Evolutionary conservation across 345 rosid species (phyloP), one percentile per base, ranked within the genome.

Genomic region (Salix exigua): DNA sequence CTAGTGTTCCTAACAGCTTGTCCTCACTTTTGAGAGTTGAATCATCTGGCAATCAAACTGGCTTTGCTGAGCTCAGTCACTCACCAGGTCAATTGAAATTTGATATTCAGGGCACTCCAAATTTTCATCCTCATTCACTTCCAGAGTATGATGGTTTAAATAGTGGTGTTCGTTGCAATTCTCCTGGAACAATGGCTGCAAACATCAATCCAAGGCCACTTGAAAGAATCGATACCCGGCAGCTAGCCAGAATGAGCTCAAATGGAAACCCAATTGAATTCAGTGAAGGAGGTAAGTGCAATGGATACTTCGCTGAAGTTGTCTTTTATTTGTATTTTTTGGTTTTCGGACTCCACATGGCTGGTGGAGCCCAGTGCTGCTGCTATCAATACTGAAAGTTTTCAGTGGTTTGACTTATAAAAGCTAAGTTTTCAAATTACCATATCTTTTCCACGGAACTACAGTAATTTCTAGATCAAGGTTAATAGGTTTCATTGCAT

Each of bases 81-180:
- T 70, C 86, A 48, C 76, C 75, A 75, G 92, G 88, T 80, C 93
- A 88, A 67, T 55, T 87, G 73, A 87, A 83, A 80, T 83, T 82
- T 80, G 88, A 85, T 76, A 83, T 75, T 70, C 94, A 83, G 76
- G 80, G 86, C 76, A 21, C 85, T 62, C 88, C 85, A 44, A 85
- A 79, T 83, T 85, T 92, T 76, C 91, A 88, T 87, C 92, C 91
- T 78, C 91, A 82, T 86, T 91, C 98, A 42, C 82, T 92, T 28
- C 91, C 97, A 0, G 97, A 96, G 68, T 89, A 91, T 58, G 93
- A 91, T 80, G 81, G 80, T 84, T 79, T 91, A 55, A 79, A 83
- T 77, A 84, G 78, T 80, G 93, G 87, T 74, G 79, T 86, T 85
- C 84, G 85, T 64, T 81, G 79, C 77, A 89, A 80, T 69, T 79